These are phyloP conservation scores for Phialophora verrucosa DNA, from an alignment of 2,329 filamentous ascomycete species.

Conservation along the genomic window DNA sequence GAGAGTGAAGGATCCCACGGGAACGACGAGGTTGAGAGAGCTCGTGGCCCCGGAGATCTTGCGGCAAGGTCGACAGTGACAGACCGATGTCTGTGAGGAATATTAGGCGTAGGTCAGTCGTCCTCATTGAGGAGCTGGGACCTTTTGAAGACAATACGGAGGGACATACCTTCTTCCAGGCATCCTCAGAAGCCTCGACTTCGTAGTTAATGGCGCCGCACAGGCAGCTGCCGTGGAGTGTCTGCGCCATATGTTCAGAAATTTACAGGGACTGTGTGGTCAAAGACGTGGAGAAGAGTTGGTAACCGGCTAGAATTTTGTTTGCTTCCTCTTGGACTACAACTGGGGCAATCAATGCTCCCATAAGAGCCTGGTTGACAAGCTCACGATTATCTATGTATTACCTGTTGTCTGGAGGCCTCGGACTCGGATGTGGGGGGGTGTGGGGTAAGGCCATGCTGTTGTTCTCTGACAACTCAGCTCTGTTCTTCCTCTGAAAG, in stretches of 20 bases:
- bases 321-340: background rate
- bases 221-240: slow-evolving; percentile 10
- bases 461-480: no score
- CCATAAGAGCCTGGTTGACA: background rate
- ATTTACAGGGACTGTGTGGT: background rate
- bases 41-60: slow-evolving; percentile 18
- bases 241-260: background rate
- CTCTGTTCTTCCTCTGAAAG: no score
- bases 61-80: slow-evolving; percentile 25
- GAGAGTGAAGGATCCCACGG: slow-evolving; percentile 3
- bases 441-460: no score
- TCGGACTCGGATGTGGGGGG: background rate
- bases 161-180: slow-evolving; percentile 4
- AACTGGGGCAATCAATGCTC: no score
- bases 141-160: background rate
- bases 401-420: background rate
- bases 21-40: slow-evolving; percentile 19
- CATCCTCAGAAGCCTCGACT: background rate
- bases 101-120: background rate
- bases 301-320: background rate
- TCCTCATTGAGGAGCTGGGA: background rate
- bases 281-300: background rate
- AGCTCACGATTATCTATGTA: background rate
- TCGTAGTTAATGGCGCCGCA: slow-evolving; percentile 9
- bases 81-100: slow-evolving; percentile 12